Evolutionary conservation across 2,329 filamentous ascomycete genomes (phyloP).

Genomic region (Chaetomiaceae sp.): DNA sequence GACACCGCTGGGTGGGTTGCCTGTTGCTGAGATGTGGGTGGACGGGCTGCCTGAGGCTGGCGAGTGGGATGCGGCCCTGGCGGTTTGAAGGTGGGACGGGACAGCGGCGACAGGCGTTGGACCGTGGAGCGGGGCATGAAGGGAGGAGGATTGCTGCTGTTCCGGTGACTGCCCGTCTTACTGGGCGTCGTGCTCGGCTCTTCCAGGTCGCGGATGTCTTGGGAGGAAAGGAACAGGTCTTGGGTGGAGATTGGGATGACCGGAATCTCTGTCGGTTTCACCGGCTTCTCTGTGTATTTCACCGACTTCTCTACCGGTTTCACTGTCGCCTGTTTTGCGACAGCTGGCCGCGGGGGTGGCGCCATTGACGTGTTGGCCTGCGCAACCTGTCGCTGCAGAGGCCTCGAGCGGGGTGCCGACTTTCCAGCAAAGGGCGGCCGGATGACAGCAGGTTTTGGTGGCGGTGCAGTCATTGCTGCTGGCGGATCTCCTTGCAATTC

Average conservation of each 20-base stretch:
- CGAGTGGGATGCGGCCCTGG: not conserved
- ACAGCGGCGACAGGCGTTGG: not conserved
- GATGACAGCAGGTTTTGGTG: constrained; percentile 19
- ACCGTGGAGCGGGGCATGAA: not conserved
- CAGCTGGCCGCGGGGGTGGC: not conserved
- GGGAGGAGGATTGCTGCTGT: not conserved
- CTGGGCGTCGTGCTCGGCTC: constrained; percentile 20
- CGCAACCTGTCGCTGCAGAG: not conserved
- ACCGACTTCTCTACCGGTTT: not conserved
- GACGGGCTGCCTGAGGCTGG: too few species aligned
- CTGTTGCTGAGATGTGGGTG: too few species aligned
- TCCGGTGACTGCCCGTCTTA: not conserved
- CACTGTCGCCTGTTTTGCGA: not conserved
- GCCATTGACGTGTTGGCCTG: not conserved
- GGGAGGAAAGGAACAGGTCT: constrained; percentile 42
- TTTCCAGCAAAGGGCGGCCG: not conserved
- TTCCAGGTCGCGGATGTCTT: constrained; percentile 43
- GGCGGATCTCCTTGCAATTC: constrained; percentile 43
- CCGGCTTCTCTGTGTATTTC: not conserved
- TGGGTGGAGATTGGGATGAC: constrained; percentile 40
- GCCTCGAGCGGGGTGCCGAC: not conserved
- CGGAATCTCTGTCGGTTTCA: not conserved
- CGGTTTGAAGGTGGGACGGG: not conserved
- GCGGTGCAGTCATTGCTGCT: constrained; percentile 19
- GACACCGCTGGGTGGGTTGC: too few species aligned